Evolutionary conservation across 768 basidiomycete species (phyloP), one percentile per base, ranked within the genome.

Genomic region (Termitomyces sp.): DNA sequence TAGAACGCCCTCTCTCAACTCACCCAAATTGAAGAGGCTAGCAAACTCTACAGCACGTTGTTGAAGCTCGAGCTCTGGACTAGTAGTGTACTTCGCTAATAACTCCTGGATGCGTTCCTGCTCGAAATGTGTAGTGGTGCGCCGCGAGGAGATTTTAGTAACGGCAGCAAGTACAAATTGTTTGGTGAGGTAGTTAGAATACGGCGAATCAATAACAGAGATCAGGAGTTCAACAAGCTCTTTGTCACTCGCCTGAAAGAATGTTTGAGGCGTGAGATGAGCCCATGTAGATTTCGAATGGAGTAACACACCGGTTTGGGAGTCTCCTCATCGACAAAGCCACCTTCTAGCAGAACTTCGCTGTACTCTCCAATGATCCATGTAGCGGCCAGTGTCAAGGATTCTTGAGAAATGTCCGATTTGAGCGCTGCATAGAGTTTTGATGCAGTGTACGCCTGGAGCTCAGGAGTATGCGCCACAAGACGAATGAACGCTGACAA

Each of bases 351-450:
- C 15, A 99, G 70, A 41, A 92, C 73, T 63, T 98, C 97, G 48
- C 92, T 91, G 65, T 96, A 98, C 71, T 99, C 97, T 41, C 97
- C 97, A 51, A 98, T 85, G 38, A 98, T 77, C 97, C 97, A 99
- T 3, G 95, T 89, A 1, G 93, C 88, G 4, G 91, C 88, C 13
- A 99, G 76, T 0, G 97, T 97, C 31, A 99, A 75, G 7, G 94
- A 94, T 63, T 99, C 97, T 66, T 98, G 97, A 3, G 97, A 98
- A 25, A 98, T 88, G 68, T 99, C 97, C 0, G 82, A 79, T 55
- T 85, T 88, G 20, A 99, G 82, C 5, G 96, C 89, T 3, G 85
- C 78, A 67, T 92, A 98, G 10, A 99, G 73, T 64, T 91, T 91
- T 50, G 94, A 96, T 5, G 93, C 85, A 1, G 94, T 97, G 70